Conservation (phyloP, 139 green algal species). For the Yamagishiella unicocca region DNA sequence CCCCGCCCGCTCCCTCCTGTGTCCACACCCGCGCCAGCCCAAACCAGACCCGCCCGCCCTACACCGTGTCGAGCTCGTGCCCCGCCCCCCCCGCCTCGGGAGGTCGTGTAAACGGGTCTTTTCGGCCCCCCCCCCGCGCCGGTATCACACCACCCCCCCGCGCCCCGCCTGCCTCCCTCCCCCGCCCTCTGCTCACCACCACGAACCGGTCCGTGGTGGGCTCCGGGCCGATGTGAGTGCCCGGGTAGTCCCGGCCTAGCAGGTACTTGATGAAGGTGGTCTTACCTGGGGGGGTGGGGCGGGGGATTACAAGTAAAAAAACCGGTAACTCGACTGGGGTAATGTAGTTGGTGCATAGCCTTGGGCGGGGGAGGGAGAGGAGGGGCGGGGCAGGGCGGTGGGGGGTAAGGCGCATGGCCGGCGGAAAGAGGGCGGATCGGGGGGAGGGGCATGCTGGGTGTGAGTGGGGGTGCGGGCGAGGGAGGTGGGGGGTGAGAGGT, state of each 20-base stretch:
- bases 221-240: conserved; percentile 95
- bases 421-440: background rate
- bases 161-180: background rate
- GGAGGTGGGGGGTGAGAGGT: too few relatives aligned
- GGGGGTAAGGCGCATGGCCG: background rate
- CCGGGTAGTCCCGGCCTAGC: conserved; percentile 93
- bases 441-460: background rate
- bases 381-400: background rate
- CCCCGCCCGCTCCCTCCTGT: background rate
- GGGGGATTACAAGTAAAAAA: too few relatives aligned
- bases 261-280: conserved; percentile 98
- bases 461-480: too few relatives aligned
- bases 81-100: too few relatives aligned
- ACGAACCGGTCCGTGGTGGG: conserved; percentile 99
- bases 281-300: conserved; percentile 77
- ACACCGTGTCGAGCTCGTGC: too few relatives aligned
- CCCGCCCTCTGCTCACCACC: conserved; percentile 85
- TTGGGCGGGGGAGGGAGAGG: background rate
- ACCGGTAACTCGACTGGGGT: too few relatives aligned
- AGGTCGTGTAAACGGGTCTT: too few relatives aligned
- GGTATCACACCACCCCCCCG: background rate
- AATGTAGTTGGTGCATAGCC: too few relatives aligned
- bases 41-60: too few relatives aligned
- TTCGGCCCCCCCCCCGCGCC: too few relatives aligned
- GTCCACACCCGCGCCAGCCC: background rate